Base-by-base conservation (phyloP, 1,139 yeast species). In the Yamadazyma dendronema region DNA sequence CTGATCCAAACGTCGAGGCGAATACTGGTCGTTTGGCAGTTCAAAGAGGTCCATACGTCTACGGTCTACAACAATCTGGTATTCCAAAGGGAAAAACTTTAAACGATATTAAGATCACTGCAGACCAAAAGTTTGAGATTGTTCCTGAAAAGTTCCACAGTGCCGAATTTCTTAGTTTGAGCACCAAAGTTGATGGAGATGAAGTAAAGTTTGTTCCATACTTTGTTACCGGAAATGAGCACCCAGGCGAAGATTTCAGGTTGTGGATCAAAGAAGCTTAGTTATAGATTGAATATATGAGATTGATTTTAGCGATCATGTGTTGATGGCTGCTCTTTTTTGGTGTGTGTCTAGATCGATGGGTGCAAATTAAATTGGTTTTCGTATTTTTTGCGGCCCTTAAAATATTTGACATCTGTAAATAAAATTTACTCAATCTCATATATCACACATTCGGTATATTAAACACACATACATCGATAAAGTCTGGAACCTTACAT, bases 211-310 rank as follows among this genome's bases (percentile, higher is more conserved):
- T 50, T 25, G 52, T 50, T 24, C 54, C 54, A 1, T 49, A 50
- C 35, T 50, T 49, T 30, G 47, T 43, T 7, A 47, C 51, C 6
- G 54, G 54, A 4, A 50, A 50, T 42, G 44, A 35, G 8, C 31
- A 37, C 17, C 53, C 53, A 12, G 54, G 53, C 4, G 54, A 50
- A 36, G 52, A 50, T 32, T 50, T 50, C 33, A 36, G 52, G 34
- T 27, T 50, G 3, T 50, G 54, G 54, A 35, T 49, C 17, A 40
- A 34, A 29, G 31, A 38, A 16, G 28, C 22, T 9, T 19, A 19
- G 22, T 19, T 19, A 19, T 19, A 19, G 22, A 19, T n/a, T n/a
- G n/a, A n/a, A n/a, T n/a, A 19, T 19, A 19, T 19, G 9, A 6
- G 22, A 19, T 19, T 19, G 22, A 19, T 19, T 19, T 19, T n/a